A percentile compares a stretch with the other conserved stretches of the same genome.
Conservation (phyloP, 805 yeast species). For the Lipomyces chichibuensis region DNA sequence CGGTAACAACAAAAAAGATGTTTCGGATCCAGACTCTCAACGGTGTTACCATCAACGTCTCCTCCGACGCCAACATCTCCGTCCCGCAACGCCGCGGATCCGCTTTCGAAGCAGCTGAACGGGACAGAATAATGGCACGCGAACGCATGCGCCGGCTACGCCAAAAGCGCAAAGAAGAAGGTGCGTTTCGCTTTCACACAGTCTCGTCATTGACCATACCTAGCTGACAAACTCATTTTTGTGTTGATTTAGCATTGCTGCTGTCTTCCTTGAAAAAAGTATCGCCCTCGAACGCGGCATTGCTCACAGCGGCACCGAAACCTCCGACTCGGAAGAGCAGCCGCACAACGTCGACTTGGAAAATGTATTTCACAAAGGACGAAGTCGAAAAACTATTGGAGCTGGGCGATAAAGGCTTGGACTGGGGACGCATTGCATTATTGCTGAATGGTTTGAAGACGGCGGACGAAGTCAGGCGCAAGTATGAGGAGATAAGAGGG, state of each 20-base stretch:
- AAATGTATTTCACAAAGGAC: constrained; percentile 17
- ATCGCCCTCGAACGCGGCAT: constrained; percentile 22
- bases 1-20: constrained; percentile 2
- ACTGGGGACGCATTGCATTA: constrained; percentile 32
- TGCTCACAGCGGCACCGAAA: constrained; percentile 2
- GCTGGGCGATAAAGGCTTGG: constrained; percentile 25
- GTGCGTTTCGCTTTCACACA: constrained; percentile 3
- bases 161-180: constrained; percentile 30
- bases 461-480: constrained; percentile 29
- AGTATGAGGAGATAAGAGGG: constrained; percentile 29
- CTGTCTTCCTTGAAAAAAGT: constrained; percentile 19
- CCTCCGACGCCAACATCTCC: constrained; percentile 25
- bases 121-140: constrained; percentile 32
- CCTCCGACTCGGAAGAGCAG: constrained; percentile 6
- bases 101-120: constrained; percentile 29
- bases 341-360: constrained; percentile 27
- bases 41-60: constrained; percentile 28
- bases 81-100: constrained; percentile 28
- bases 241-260: constrained; percentile 11
- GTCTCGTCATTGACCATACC: too few species aligned
- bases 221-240: not conserved
- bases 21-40: constrained; percentile 29
- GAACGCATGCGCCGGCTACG: constrained; percentile 33
- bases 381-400: constrained; percentile 25
- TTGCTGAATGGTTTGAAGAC: constrained; percentile 28